Percentiles rank a stretch among this genome's conserved stretches.
Conservation (phyloP, 2,329 filamentous ascomycete species). For the Zasmidium angulare region DNA sequence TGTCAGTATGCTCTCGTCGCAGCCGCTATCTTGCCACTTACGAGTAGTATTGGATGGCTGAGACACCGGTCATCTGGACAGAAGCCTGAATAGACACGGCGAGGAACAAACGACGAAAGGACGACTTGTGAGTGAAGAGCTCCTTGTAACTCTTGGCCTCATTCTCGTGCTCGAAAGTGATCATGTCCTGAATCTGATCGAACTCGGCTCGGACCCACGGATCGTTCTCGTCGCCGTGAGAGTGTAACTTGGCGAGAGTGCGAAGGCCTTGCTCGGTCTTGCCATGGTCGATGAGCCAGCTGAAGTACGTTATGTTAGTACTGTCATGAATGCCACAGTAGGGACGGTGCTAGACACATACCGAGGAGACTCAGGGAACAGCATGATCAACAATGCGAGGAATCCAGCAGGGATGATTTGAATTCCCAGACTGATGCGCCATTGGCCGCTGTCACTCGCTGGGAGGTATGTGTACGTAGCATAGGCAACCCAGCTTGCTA, state of each 20-base stretch:
- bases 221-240: slow-evolving; percentile 65
- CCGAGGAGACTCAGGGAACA: slow-evolving; percentile 65
- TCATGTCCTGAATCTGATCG: slow-evolving; percentile 66
- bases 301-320: slow-evolving; percentile 25
- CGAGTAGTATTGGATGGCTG: slow-evolving; percentile 77
- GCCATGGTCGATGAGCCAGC: slow-evolving; percentile 73
- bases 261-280: slow-evolving; percentile 63
- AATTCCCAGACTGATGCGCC: slow-evolving; percentile 66
- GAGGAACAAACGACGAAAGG: slow-evolving; percentile 70
- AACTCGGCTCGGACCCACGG: slow-evolving; percentile 72
- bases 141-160: slow-evolving; percentile 70
- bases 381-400: slow-evolving; percentile 63
- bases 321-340: slow-evolving; percentile 36
- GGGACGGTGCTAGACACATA: slow-evolving; percentile 13
- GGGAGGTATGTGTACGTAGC: slow-evolving; percentile 56
- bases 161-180: slow-evolving; percentile 64
- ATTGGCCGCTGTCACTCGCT: slow-evolving; percentile 51
- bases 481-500: slow-evolving; percentile 72
- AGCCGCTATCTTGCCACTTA: too few species aligned
- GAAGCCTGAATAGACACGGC: slow-evolving; percentile 68
- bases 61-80: slow-evolving; percentile 74
- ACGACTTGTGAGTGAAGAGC: slow-evolving; percentile 64
- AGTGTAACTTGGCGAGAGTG: slow-evolving; percentile 68
- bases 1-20: not conserved
- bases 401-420: slow-evolving; percentile 69